Base-by-base conservation (phyloP, 441 rosid species). In the Erodium chrysanthum region DNA sequence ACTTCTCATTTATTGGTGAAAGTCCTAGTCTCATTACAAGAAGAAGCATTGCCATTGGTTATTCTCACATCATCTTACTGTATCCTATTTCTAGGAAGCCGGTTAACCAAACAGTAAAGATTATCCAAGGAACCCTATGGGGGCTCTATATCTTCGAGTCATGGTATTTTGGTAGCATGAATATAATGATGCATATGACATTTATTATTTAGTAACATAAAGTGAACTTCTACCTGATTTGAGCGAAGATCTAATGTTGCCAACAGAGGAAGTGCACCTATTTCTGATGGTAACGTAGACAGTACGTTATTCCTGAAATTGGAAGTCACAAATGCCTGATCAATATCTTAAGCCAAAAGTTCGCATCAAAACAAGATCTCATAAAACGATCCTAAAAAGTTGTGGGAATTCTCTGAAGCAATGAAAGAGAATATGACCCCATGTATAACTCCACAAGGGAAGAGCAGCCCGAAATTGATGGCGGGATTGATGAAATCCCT, bases 191-290 rank as follows among this genome's bases (percentile, higher is more conserved):
- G 50, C 50, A 23, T n/a, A 20, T 11, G 63, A 3, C 15, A 10
- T 59, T 59, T 22, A 23, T 59, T 59, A 23, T 59, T 22, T 67
- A 52, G 66, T 42, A 72, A 63, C 50, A 33, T 33, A 23, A 50
- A 69, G 67, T 33, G 64, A 74, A 69, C 61, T 40, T 56, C 44
- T 77, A 85, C 98, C 91, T 86, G 87, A 79, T 93, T 93, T 58
- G 96, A 89, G 70, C 83, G 96, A 63, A 90, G 85, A 87, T 90
- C 98, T 25, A 93, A 77, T 72, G 92, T 88, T 68, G 92, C 96
- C 64, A 93, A 79, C 67, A 69, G 67, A 73, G 90, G 84, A 72
- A 93, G 84, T 37, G 54, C 79, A 66, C 95, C 92, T 72, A 87
- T 46, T 78, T 87, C 95, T 60, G 72, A 73, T 68, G 98, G 91